Evolutionary conservation across 768 basidiomycete species (phyloP), one percentile per base, ranked within the genome.

Genomic region (Mycena olivaceomarginata): DNA sequence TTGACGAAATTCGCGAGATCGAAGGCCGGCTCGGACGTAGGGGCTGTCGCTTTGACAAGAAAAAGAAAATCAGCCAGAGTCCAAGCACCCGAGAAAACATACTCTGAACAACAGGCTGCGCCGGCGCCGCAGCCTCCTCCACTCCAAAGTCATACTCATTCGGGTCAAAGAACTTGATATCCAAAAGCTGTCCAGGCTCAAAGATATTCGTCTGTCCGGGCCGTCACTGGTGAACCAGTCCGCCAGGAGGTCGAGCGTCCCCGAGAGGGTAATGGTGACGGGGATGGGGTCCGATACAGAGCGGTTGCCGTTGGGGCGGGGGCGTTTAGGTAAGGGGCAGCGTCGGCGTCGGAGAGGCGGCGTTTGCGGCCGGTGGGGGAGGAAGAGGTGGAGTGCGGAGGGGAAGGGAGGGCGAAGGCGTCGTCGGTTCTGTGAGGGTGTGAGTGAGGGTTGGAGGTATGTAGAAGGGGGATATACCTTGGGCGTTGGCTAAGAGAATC

Each of bases 221-320:
- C 78, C 85, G 68, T 75, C 76, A 7, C 81, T 71, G 31, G 83
- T 77, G 56, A 86, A 86, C 89, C 88, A 89, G 43, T 84, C 80
- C 20, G 88, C 85, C 18, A 87, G 45, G 25, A 70, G 71, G 0
- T 82, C 72, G 15, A 75, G 75, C 31, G 81, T 83, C 2, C 76
- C 81, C 18, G 76, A 73, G 0, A 68, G 20, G 10, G 81, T 64
- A 40, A 63, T 25, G 20, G 70, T 65, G 10, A 75, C 45, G 46
- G 85, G 83, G 0, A 84, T 79, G 31, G 87, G 82, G 70, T 86
- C 82, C 0, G 86, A 87, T 4, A 83, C 81, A 0, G 80, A 13
- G 37, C 83, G 75, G 31, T 74, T 78, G 37, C 83, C 73, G 31
- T 73, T 78, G 15, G 56, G 22, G 13, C 82, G 78, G 0, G 84